Evolutionary conservation across 1,284 basidiomycete species (phyloP).

Genomic region (Ceratobasidium sp.): DNA sequence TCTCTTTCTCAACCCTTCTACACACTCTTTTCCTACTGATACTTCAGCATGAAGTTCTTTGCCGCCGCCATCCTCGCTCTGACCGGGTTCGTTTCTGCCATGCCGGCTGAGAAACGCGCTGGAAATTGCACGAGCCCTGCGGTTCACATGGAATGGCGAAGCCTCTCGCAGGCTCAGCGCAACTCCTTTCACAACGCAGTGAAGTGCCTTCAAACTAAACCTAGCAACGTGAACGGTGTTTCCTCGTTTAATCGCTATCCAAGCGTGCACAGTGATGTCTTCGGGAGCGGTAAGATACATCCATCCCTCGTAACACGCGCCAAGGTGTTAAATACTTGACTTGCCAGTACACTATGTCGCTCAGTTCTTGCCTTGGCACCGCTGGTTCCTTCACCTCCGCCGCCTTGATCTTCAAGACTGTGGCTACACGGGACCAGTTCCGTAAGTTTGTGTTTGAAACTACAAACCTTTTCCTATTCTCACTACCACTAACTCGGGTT

Average conservation of each 20-base stretch:
- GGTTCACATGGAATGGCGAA: conserved; percentile 29
- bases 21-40: conserved; percentile 5
- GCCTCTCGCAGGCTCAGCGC: conserved; percentile 26
- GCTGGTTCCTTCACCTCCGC: conserved; percentile 6
- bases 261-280: conserved; percentile 24
- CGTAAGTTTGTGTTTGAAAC: background rate
- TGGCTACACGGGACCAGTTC: conserved; percentile 9
- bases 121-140: conserved; percentile 14
- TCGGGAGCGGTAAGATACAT: conserved; percentile 3
- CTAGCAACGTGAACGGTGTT: background rate
- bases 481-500: background rate
- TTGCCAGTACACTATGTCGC: conserved; percentile 30
- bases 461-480: background rate
- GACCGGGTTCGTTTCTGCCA: background rate
- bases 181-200: conserved; percentile 29
- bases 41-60: conserved; percentile 10
- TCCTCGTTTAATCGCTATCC: conserved; percentile 17
- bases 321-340: background rate
- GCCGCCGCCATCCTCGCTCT: conserved; percentile 24
- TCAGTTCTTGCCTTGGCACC: conserved; percentile 18
- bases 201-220: conserved; percentile 30
- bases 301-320: background rate
- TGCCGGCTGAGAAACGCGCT: conserved; percentile 7
- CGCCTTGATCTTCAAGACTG: background rate
- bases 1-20: background rate